phyloP scores from a whole-genome alignment of 805 yeast genomes.

The Maudiozyma barnettii region DNA sequence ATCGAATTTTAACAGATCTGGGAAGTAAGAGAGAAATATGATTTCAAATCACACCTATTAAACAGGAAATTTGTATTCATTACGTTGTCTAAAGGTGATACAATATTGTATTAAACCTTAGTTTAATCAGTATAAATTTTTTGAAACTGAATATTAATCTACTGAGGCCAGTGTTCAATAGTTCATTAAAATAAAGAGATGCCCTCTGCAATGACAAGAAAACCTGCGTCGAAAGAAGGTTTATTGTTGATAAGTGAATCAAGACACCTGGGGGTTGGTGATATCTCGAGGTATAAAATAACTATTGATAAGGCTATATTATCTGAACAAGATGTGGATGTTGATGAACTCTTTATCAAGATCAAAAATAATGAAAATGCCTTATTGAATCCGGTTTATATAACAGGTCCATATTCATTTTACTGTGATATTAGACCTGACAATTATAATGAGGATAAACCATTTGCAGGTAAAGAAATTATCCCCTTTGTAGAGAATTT shows the following conservation, averaged over 20 bases:
- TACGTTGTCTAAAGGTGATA: too few species aligned
- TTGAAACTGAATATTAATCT: not conserved
- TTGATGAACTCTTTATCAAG: slow-evolving; percentile 31
- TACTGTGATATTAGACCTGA: slow-evolving; percentile 72
- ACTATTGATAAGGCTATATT: slow-evolving; percentile 14
- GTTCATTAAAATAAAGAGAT: not conserved
- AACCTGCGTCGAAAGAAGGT: slow-evolving; percentile 4
- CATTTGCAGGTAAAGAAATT: slow-evolving; percentile 31
- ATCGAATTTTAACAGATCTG: too few species aligned
- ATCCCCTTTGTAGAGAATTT: slow-evolving; percentile 43
- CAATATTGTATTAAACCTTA: too few species aligned
- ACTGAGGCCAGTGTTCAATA: not conserved
- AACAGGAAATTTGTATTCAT: too few species aligned
- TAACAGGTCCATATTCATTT: slow-evolving; percentile 82
- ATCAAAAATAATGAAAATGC: slow-evolving; percentile 65
- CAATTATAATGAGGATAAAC: slow-evolving; percentile 46
- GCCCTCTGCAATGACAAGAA: not conserved
- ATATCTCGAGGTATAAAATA: slow-evolving; percentile 20
- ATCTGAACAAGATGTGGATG: slow-evolving; percentile 5
- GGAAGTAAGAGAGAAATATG: too few species aligned
- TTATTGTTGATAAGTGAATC: slow-evolving; percentile 15
- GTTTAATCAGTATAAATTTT: too few species aligned
- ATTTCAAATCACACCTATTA: too few species aligned
- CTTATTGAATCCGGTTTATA: slow-evolving; percentile 68
- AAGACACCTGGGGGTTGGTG: slow-evolving; percentile 22